A percentile compares a stretch with the other conserved stretches of the same genome.
Conservation (phyloP, 2,329 filamentous ascomycete genomes). For the Huntiella omanensis region DNA sequence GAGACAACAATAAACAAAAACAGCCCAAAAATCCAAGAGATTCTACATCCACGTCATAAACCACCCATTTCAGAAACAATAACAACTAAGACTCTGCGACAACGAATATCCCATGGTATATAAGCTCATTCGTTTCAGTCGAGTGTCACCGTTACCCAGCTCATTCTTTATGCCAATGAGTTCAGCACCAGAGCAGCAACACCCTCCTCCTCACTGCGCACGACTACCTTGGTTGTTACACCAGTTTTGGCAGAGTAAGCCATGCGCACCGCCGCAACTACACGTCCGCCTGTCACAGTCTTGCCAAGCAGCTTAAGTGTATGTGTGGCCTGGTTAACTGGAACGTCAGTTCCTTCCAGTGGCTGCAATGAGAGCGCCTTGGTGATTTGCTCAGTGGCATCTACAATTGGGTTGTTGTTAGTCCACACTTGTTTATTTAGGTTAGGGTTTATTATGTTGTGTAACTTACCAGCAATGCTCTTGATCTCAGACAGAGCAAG, state of each 20-base stretch:
- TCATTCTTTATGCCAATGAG: constrained; percentile 52
- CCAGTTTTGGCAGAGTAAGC: constrained; percentile 82
- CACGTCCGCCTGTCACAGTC: constrained; percentile 75
- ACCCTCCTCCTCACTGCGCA: constrained; percentile 81
- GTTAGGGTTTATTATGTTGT: background rate
- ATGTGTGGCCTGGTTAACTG: constrained; percentile 74
- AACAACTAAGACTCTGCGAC: no score
- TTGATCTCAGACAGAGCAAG: constrained; percentile 73
- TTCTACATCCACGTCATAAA: no score
- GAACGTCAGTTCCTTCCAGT: constrained; percentile 82
- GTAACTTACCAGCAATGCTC: constrained; percentile 66
- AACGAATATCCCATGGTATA: no score
- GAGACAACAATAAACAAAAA: no score
- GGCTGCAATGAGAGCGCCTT: constrained; percentile 80
- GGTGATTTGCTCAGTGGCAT: constrained; percentile 80
- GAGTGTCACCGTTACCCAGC: no score
- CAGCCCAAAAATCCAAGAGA: no score
- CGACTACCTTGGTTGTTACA: constrained; percentile 88
- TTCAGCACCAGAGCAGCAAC: constrained; percentile 70
- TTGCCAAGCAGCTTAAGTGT: constrained; percentile 92
- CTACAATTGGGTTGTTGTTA: constrained; percentile 25
- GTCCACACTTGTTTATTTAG: background rate
- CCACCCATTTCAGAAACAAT: no score
- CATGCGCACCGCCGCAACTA: constrained; percentile 79
- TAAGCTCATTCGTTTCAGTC: no score